phyloP scores from a whole-genome alignment of 2,329 filamentous ascomycete species.

The Monosporascus sp. region DNA sequence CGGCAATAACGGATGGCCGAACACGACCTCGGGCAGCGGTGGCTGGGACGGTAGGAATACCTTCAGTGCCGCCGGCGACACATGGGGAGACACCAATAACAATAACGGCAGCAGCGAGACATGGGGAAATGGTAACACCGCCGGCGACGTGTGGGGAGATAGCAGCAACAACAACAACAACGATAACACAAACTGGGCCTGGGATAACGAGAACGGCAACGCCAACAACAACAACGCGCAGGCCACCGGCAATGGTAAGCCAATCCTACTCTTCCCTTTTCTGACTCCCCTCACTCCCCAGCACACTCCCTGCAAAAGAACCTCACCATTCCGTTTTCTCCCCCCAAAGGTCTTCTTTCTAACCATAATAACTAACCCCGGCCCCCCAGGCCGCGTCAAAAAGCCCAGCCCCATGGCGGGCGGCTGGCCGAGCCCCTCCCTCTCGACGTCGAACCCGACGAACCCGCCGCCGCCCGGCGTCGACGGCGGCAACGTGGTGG shows the following conservation, averaged over 20 bases:
- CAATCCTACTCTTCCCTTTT: background rate
- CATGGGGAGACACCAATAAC: slow-evolving; percentile 4
- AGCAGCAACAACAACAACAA: background rate
- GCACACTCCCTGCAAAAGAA: no score
- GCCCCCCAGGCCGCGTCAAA: background rate
- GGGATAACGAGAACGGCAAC: background rate
- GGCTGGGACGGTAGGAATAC: background rate
- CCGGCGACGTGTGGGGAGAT: slow-evolving; percentile 4
- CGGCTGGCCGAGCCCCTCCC: background rate
- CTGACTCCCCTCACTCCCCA: no score
- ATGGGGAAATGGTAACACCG: background rate
- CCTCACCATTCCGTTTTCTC: background rate
- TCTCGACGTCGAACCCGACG: background rate
- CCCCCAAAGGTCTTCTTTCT: background rate
- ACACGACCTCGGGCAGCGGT: background rate
- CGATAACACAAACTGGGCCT: background rate
- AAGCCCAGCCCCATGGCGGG: background rate
- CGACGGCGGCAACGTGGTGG: background rate
- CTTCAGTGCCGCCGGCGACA: background rate
- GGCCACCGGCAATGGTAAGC: background rate
- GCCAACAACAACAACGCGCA: background rate
- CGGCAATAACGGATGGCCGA: background rate
- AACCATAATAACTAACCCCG: background rate
- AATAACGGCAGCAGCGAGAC: background rate
- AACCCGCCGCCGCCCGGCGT: background rate